phyloP scores from a whole-genome alignment of 352 stramenopile species.

The Peronospora belbahrii region DNA sequence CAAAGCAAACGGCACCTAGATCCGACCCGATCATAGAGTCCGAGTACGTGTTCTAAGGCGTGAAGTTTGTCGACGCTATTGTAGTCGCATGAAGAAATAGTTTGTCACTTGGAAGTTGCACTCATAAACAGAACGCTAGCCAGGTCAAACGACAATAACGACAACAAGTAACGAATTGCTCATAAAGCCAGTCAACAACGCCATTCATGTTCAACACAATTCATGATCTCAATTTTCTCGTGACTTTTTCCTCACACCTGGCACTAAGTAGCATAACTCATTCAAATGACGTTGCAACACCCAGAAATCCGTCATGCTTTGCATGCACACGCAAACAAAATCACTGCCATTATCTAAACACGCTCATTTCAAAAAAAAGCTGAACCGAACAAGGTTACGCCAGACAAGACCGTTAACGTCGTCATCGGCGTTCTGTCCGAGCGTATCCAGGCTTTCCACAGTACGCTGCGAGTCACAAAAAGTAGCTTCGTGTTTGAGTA shows the following conservation, averaged over 20 bases:
- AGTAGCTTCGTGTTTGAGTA: no score
- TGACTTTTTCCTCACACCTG: background rate
- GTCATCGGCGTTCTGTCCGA: conserved; percentile 8
- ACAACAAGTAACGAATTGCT: conserved; percentile 5
- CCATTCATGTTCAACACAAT: conserved; percentile 1
- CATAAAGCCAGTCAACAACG: background rate
- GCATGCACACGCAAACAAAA: conserved; percentile 15
- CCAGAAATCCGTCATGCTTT: conserved; percentile 19
- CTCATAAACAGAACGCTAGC: background rate
- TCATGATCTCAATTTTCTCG: conserved; percentile 1
- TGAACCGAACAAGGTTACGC: conserved; percentile 18
- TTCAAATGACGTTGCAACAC: conserved; percentile 10
- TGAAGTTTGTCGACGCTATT: background rate
- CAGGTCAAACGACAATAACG: conserved; percentile 1
- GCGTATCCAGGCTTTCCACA: conserved; percentile 10
- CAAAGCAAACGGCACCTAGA: conserved; percentile 30
- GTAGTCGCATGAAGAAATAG: background rate
- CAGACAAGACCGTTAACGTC: conserved; percentile 24
- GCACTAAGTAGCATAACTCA: background rate
- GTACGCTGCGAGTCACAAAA: conserved; percentile 17
- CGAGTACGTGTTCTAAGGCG: conserved; percentile 39
- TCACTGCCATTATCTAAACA: conserved; percentile 21
- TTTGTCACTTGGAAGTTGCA: background rate
- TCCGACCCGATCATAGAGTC: conserved; percentile 48
- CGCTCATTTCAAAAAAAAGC: conserved; percentile 27